phyloP scores from a whole-genome alignment of 345 rosid species.

The Murraya paniculata region DNA sequence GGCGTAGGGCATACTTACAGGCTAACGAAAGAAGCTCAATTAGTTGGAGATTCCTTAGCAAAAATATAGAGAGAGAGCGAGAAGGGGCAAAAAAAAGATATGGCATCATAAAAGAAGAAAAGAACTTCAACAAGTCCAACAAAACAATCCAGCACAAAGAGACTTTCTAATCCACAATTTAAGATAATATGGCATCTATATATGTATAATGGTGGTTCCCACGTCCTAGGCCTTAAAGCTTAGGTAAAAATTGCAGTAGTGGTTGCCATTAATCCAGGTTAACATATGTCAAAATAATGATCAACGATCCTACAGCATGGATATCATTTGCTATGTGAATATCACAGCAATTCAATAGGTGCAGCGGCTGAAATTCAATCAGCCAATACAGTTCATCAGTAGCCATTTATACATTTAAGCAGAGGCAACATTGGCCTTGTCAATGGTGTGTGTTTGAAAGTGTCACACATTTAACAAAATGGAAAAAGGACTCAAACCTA shows the following conservation, averaged over 20 bases:
- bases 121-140: not conserved
- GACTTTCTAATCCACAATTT: not conserved
- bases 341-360: not conserved
- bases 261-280: not conserved
- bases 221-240: not conserved
- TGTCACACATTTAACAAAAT: too few relatives aligned
- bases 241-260: not conserved
- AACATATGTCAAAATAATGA: not conserved
- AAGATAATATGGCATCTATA: not conserved
- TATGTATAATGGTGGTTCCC: not conserved
- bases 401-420: too few relatives aligned
- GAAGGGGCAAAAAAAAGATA: not conserved
- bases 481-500: too few relatives aligned
- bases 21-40: not conserved
- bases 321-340: not conserved
- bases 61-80: too few relatives aligned
- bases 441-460: too few relatives aligned
- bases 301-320: not conserved
- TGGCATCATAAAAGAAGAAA: not conserved
- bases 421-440: too few relatives aligned
- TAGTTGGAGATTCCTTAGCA: not conserved
- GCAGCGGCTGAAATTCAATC: not conserved
- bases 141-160: not conserved
- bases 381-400: too few relatives aligned
- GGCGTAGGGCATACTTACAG: not conserved